These are phyloP conservation scores for Ambrosiella cleistominuta DNA, from an alignment of 2,329 filamentous ascomycete genomes.

Conservation along the genomic window DNA sequence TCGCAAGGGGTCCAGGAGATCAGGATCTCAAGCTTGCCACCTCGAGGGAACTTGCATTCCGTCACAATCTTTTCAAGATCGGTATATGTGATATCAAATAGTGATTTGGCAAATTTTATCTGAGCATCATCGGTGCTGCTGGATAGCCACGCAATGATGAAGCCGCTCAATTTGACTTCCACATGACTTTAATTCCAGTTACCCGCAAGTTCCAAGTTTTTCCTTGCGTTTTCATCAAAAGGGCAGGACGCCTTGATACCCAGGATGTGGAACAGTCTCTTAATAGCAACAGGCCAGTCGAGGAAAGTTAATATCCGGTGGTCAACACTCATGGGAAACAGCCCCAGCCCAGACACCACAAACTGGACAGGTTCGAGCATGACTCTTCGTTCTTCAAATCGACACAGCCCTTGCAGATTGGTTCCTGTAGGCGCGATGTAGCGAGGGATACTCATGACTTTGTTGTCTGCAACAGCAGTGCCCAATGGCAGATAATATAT, in stretches of 20 bases:
- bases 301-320: background rate
- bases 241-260: background rate
- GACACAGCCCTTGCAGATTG: background rate
- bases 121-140: background rate
- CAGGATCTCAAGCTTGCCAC: conserved; percentile 9
- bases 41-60: background rate
- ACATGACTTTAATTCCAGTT: conserved; percentile 20
- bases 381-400: background rate
- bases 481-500: background rate
- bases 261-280: background rate
- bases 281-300: background rate
- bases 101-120: too few relatives aligned
- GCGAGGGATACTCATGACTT: background rate
- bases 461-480: background rate
- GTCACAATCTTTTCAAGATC: background rate
- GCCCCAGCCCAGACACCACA: background rate
- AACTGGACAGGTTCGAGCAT: background rate
- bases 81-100: background rate
- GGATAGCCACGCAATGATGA: conserved; percentile 19
- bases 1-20: conserved; percentile 8
- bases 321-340: background rate
- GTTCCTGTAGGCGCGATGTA: background rate
- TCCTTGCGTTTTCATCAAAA: background rate
- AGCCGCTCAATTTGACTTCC: conserved; percentile 24
- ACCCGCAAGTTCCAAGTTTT: background rate